Conservation (phyloP, 208 protist species). For the Trypanosoma conorhini region DNA sequence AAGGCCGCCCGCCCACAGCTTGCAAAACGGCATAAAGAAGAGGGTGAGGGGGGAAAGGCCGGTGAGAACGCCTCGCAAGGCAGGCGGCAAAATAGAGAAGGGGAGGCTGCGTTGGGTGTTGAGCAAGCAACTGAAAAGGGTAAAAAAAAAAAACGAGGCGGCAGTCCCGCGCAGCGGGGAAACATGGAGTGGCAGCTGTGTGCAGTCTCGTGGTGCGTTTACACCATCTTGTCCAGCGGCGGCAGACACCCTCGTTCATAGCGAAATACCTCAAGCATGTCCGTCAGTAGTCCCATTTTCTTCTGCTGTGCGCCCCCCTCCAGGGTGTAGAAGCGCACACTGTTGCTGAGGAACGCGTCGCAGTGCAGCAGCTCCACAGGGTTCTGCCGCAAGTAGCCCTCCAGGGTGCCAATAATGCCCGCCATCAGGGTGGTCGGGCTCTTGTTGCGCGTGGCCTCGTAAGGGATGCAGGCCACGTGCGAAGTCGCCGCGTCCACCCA, state of each 20-base stretch:
- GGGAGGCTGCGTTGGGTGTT: not conserved
- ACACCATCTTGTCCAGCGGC: slow-evolving; percentile 58
- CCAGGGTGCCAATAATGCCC: slow-evolving; percentile 43
- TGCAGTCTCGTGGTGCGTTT: not conserved
- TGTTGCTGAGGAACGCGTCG: slow-evolving; percentile 71
- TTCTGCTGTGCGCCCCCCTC: slow-evolving; percentile 41
- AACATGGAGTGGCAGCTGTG: not conserved
- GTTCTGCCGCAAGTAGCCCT: slow-evolving; percentile 58
- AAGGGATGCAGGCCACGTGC: slow-evolving; percentile 64
- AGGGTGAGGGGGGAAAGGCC: too few relatives aligned
- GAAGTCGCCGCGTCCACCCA: slow-evolving; percentile 59
- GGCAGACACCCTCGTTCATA: slow-evolving; percentile 61
- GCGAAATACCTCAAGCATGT: slow-evolving; percentile 78
- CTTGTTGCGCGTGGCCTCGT: slow-evolving; percentile 28
- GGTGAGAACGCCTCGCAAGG: not conserved
- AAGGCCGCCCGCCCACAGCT: too few relatives aligned
- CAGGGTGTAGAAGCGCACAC: slow-evolving; percentile 82
- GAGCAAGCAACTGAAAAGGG: not conserved
- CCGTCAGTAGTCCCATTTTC: slow-evolving; percentile 49
- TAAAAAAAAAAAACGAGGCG: not conserved
- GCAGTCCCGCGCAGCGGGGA: not conserved
- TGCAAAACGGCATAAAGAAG: too few relatives aligned
- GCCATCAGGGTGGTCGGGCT: slow-evolving; percentile 30
- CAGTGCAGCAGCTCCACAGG: slow-evolving; percentile 54
- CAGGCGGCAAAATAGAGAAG: not conserved